Base-by-base conservation (phyloP, 345 rosid genomes). In the Geranium brycei region DNA sequence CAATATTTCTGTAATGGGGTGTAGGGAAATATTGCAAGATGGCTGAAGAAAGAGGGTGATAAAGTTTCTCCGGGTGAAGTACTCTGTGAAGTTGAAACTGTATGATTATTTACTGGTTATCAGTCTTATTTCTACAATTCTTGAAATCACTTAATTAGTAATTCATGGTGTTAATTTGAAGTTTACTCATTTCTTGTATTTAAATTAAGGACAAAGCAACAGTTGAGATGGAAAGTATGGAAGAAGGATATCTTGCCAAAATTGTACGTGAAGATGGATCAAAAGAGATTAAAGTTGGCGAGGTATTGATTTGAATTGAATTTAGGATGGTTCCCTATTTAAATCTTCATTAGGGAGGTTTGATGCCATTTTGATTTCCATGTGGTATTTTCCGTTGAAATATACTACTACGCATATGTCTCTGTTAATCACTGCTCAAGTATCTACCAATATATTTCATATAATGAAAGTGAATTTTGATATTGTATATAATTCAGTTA, bases 221-320 rank as follows among this genome's bases (percentile, higher is more conserved):
- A 2, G 95, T 89, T 41, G 96, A 92, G 83, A 85, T 92, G 98
- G 98, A 92, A 78, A 86, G 97, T 79, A 92, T 92, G 98, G 98
- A 92, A 71, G 98, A 92, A 68, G 98, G 98, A 57, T 93, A 72
- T 70, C 97, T 93, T 62, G 97, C 97, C 68, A 93, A 86, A 84
- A 93, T 93, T 71, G 38, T 90, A 69, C 82, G 85, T 71, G 89
- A 78, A 59, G 99, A 90, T 18, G 99, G 96, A n/a, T 67, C 95
- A 55, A 90, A 86, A 76, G 96, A 82, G 78, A 88, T 93, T 71
- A 73, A 93, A 86, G 96, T 93, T 68, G 96, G 97, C 8, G 95
- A 93, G 96, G 97, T 92, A 85, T 60, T 68, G 65, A 57, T 35
- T 62, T 61, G 64, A 11, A 56, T 61, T 69, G 12, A 13, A 6